Base-by-base conservation (phyloP, 805 yeast species). In the Barnettozyma wickerhamii region DNA sequence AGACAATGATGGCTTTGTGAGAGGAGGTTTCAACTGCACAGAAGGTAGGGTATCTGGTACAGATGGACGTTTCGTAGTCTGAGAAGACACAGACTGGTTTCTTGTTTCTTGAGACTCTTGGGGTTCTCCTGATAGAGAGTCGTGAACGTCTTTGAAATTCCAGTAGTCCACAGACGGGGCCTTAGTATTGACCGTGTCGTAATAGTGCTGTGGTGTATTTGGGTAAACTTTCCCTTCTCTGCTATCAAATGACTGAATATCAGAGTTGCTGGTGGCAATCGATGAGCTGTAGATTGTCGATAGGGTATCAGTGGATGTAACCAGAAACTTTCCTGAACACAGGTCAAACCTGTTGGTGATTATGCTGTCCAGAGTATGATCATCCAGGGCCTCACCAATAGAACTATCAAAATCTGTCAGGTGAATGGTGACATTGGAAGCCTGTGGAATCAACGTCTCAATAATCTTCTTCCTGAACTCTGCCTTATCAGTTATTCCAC, bases 381-480 rank as follows among this genome's bases (percentile, higher is more conserved):
- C 81, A 18, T 79, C 72, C 15, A 84, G 50, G 0, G 78, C 67
- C 5, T 65, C 72, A 21, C 89, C 91, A 21, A 73, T 70, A 13
- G 69, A 68, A 36, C 79, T 66, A 17, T 79, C 77, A 56, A 79
- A 77, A 38, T 87, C 95, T 0, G 95, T 83, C 46, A 87, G 59
- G 48, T 81, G 83, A 31, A 78, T 66, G 0, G 69, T 56, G 24
- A 60, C 39, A 10, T 57, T 56, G 7, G 50, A 40, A 9, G 55
- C 48, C 15, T 47, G 48, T 4, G 60, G 53, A 4, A 51, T 49
- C 14, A 79, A 51, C 2, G 63, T 58, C 1, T 63, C 55, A 0
- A 70, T 56, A 14, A 80, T 47, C 10, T 55, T 51, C 2, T 54
- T 56, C 46, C 74, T 79, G 23, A 76, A 63, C 2, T 61, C 64